These are phyloP conservation scores for Epichloe bromicola DNA, from an alignment of 2,329 filamentous ascomycete genomes.

Conservation along the genomic window DNA sequence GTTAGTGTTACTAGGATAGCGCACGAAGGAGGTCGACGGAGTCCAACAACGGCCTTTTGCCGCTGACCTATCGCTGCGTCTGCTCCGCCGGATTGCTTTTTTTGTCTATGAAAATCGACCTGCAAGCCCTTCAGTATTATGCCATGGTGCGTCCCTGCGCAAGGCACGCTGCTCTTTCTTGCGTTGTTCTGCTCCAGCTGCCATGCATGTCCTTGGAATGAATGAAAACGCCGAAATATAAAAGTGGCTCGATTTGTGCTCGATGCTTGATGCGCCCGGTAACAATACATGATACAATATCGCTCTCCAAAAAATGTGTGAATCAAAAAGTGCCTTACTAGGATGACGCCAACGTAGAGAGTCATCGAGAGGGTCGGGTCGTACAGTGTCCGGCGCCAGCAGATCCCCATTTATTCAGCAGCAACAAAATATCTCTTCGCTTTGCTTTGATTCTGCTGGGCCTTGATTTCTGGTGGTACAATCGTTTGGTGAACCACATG, in stretches of 20 bases:
- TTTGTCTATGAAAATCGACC: too few relatives aligned
- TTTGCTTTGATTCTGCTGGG: slow-evolving; percentile 50
- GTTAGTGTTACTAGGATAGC: background rate
- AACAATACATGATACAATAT: slow-evolving; percentile 1
- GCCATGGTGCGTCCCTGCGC: background rate
- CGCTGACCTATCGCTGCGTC: background rate
- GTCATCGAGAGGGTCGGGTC: background rate
- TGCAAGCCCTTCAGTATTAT: background rate
- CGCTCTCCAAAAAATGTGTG: background rate
- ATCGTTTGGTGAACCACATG: slow-evolving; percentile 87
- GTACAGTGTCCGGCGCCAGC: background rate
- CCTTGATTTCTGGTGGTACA: slow-evolving; percentile 56
- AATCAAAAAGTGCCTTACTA: background rate
- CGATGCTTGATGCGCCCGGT: background rate
- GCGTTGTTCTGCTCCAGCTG: slow-evolving; percentile 2
- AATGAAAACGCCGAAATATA: background rate
- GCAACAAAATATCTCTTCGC: slow-evolving; percentile 63
- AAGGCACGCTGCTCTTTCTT: slow-evolving; percentile 4
- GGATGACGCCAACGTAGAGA: background rate
- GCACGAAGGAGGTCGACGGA: background rate
- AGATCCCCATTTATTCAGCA: slow-evolving; percentile 34
- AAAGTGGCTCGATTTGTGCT: background rate
- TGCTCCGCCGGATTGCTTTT: too few relatives aligned
- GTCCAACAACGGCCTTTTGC: background rate
- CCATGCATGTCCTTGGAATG: slow-evolving; percentile 1